Percentiles rank a stretch among this genome's conserved stretches.
These are phyloP conservation scores for Angomonas ambiguus DNA, from an alignment of 208 protist species.

Conservation along the genomic window DNA sequence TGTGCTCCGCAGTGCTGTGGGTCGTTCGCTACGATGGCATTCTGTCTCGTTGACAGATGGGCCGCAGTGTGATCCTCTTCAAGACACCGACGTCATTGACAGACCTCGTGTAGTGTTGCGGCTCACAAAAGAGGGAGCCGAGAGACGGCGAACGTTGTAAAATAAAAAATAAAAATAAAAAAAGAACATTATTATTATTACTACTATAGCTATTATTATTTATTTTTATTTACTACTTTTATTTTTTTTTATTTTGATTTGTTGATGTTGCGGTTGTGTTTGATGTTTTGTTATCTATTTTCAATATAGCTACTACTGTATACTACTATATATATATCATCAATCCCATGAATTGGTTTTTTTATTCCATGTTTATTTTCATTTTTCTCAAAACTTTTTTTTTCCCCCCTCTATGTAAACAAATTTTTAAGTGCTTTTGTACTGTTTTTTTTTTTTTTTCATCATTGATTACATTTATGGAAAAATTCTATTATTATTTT, in stretches of 20 bases:
- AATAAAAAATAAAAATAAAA: neutral
- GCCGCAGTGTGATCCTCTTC: conserved; percentile 20
- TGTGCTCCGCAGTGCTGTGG: conserved; percentile 40
- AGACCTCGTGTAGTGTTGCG: conserved; percentile 36
- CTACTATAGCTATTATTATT: conserved; percentile 9
- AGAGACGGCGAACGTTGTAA: neutral
- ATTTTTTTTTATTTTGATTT: conserved; percentile 6
- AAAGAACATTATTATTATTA: neutral
- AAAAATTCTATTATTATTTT: neutral
- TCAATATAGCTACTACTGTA: no score
- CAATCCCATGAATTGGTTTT: no score
- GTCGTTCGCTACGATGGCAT: conserved; percentile 29
- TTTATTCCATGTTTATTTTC: no score
- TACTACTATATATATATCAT: no score
- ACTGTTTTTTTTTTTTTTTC: neutral
- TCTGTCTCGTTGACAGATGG: conserved; percentile 33
- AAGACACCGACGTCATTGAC: conserved; percentile 21
- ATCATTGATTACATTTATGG: neutral
- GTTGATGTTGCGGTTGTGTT: neutral
- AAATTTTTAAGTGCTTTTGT: conserved; percentile 4
- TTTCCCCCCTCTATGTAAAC: no score
- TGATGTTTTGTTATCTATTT: neutral
- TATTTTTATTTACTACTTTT: conserved; percentile 7
- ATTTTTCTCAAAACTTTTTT: no score
- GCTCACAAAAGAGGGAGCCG: conserved; percentile 7